Base-by-base conservation (phyloP, 495 filamentous ascomycete genomes). In the Aspergillus leporis region DNA sequence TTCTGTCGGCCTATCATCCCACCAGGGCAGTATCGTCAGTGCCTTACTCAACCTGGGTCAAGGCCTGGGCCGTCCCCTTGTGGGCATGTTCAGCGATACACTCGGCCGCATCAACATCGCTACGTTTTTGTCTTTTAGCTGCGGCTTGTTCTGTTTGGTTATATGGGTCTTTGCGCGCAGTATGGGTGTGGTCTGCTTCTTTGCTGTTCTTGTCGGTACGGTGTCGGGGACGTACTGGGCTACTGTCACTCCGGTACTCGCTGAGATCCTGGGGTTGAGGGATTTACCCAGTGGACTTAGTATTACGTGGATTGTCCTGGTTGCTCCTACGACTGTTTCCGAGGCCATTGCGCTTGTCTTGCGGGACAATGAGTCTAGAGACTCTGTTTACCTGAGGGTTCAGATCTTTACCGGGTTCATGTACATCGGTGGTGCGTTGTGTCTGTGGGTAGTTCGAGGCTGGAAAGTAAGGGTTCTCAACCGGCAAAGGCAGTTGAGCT, bases 181-280 rank as follows among this genome's bases (percentile, higher is more conserved):
- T 54, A 88, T 85, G 67, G 84, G 83, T 3, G 81, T 87, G 0
- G 74, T 91, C 34, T 85, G 89, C 48, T 84, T 92, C 61, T 93
- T 89, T 62, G 82, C 86, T 8, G 66, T 94, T 4, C 74, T 92
- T 14, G 78, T 81, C n/a, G 90, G 90, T 10, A 79, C 77, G 16
- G 85, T 92, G 13, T 81, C 87, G 6, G 90, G 90, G 25, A 86
- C 84, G 0, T 90, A 89, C 64, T 92, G 89, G 89, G 84, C 86
- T 6, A 74, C 75, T 25, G 74, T 89, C 19, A 86, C 80, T 3
- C 91, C 91, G 0, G 86, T 96, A 13, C 79, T 85, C 19, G 87
- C 88, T 0, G 91, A 96, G 66, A 85, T 94, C 21, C 85, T 94
- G 34, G 90, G 90, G 3, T 65, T 96, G 13, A 77, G 80, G 62